Base-by-base conservation (phyloP, 2,329 filamentous ascomycete species). In the Aureobasidium sp. region DNA sequence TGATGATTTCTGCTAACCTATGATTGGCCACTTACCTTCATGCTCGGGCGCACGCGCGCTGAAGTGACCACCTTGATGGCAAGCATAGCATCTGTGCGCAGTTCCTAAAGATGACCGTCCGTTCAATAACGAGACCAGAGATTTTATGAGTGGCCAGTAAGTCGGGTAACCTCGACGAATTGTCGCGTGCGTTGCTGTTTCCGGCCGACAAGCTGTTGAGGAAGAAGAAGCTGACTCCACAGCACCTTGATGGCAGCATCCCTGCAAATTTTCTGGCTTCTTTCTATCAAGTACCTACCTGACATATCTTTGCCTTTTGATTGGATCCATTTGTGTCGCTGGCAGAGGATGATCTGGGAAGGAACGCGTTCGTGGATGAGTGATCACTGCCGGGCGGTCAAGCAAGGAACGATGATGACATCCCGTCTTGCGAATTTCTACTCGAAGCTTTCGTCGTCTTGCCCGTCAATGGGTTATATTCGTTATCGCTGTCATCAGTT, bases 211-310 rank as follows among this genome's bases (percentile, higher is more conserved):
- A 23, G 52, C 27, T 20, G 39, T 34, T 44, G 52, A 27, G 52
- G 12, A 56, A n/a, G 26, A n/a, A 34, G 27, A 13, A 23, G 20
- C 20, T 20, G 41, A 15, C 48, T 47, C 42, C 42, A 46, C 29
- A 59, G 34, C 34, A 59, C 56, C 56, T 59, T 59, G 56, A 59
- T 59, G 56, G 56, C 34, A 23, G 17, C 20, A 6, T 42, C 20
- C 44, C 1, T 15, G 17, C 29, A n/a, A 58, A 12, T n/a, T 12
- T 17, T 15, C n/a, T 15, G 5, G 13, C 29, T 13, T 10, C 20
- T 8, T 58, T 13, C 29, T 26, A 2, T 20, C 7, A 3, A 1
- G 20, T 37, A 17, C 2, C 20, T 10, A 6, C 36, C 41, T 47
- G 26, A 47, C 55, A 27, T 37, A n/a, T 47, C 27, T 6, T 5